These are phyloP conservation scores for Hanseniaspora nectarophila DNA, from an alignment of 805 yeast species.

Conservation along the genomic window DNA sequence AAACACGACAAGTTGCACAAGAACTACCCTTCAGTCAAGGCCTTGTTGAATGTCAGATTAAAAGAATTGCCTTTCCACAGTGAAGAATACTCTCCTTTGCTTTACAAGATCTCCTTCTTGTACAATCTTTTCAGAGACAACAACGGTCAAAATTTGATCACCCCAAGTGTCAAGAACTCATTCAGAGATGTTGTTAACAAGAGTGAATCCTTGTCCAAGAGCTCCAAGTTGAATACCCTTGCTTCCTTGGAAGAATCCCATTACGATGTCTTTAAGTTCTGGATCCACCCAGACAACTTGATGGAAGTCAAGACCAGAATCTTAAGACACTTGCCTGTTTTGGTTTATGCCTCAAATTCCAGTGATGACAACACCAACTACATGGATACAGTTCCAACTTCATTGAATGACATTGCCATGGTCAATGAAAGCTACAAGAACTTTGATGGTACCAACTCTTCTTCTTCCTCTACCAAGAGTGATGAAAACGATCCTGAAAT, in stretches of 20 bases:
- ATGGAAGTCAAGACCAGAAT: conserved; percentile 97
- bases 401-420: conserved; percentile 18
- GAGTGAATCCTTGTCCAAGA: conserved; percentile 29
- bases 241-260: conserved; percentile 28
- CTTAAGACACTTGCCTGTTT: conserved; percentile 82
- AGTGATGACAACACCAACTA: conserved; percentile 26
- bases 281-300: conserved; percentile 93
- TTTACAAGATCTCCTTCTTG: conserved; percentile 68
- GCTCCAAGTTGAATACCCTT: conserved; percentile 28
- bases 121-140: conserved; percentile 72
- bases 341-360: conserved; percentile 47
- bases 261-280: conserved; percentile 67
- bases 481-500: conserved; percentile 18
- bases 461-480: conserved; percentile 1
- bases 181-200: conserved; percentile 24
- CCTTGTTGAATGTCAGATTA: conserved; percentile 76
- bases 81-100: conserved; percentile 86
- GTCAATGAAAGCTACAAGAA: background rate
- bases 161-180: conserved; percentile 21
- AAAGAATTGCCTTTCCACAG: conserved; percentile 81
- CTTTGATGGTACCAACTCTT: background rate
- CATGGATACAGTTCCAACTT: conserved; percentile 23
- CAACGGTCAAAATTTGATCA: conserved; percentile 31
- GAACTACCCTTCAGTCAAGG: conserved; percentile 69
- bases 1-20: conserved; percentile 90